These are phyloP conservation scores for Nakazawaea molendinolei DNA, from an alignment of 805 yeast genomes.

Conservation along the genomic window DNA sequence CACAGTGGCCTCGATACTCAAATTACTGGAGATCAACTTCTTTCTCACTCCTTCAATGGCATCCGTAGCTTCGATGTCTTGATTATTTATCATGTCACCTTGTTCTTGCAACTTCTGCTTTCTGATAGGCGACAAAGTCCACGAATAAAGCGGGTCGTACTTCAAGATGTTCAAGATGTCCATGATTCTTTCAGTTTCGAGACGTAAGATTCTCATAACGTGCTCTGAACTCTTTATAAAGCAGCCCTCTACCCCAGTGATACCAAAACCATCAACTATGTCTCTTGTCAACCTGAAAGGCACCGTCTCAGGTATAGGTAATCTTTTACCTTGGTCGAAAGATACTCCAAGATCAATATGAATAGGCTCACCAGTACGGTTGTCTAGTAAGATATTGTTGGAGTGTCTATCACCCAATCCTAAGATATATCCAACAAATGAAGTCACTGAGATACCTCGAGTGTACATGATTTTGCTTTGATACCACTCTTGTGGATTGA, in stretches of 20 bases:
- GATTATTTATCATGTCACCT: slow-evolving; percentile 11
- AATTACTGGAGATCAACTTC: slow-evolving; percentile 57
- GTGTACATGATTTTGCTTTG: slow-evolving; percentile 55
- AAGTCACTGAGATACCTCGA: slow-evolving; percentile 74
- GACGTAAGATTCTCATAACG: slow-evolving; percentile 60
- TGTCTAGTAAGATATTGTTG: slow-evolving; percentile 81
- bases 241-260: slow-evolving; percentile 75
- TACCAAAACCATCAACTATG: slow-evolving; percentile 88
- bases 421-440: slow-evolving; percentile 80
- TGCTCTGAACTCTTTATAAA: slow-evolving; percentile 70
- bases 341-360: slow-evolving; percentile 97
- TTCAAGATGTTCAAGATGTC: slow-evolving; percentile 79
- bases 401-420: slow-evolving; percentile 97
- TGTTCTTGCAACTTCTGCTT: slow-evolving; percentile 40
- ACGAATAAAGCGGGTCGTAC: slow-evolving; percentile 89
- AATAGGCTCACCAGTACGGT: slow-evolving; percentile 79
- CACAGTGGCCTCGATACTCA: slow-evolving; percentile 80
- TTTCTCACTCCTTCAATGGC: slow-evolving; percentile 69
- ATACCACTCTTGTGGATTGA: slow-evolving; percentile 72
- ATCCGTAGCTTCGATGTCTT: slow-evolving; percentile 49
- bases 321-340: slow-evolving; percentile 83
- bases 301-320: slow-evolving; percentile 87
- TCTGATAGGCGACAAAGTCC: slow-evolving; percentile 80
- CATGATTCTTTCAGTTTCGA: slow-evolving; percentile 60
- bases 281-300: slow-evolving; percentile 92